These are phyloP conservation scores for Mortierella sp. DNA, from an alignment of 371 early-diverging fungal genomes.

Conservation along the genomic window DNA sequence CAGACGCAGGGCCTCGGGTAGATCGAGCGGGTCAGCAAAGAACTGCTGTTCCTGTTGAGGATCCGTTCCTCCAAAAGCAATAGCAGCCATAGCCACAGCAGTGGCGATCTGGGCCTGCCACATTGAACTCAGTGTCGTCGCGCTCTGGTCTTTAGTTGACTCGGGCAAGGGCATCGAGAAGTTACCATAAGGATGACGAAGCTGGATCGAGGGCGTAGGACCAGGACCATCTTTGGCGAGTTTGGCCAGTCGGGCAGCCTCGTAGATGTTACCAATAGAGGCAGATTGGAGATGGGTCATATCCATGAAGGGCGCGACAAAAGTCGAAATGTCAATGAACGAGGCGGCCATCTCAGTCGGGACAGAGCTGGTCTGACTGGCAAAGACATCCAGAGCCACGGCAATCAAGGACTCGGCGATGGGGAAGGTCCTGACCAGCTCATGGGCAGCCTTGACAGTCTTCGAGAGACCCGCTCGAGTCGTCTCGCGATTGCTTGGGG, in stretches of 20 bases:
- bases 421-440: slow-evolving; percentile 57
- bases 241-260: slow-evolving; percentile 55
- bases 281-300: slow-evolving; percentile 53
- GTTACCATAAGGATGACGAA: slow-evolving; percentile 56
- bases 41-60: slow-evolving; percentile 56
- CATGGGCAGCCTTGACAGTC: slow-evolving; percentile 58
- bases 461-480: slow-evolving; percentile 57
- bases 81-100: slow-evolving; percentile 56
- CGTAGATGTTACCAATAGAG: slow-evolving; percentile 54
- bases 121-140: slow-evolving; percentile 50
- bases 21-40: slow-evolving; percentile 53
- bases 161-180: slow-evolving; percentile 57
- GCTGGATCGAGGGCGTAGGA: slow-evolving; percentile 54
- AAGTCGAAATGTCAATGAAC: slow-evolving; percentile 56
- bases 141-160: slow-evolving; percentile 30
- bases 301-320: slow-evolving; percentile 55
- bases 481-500: slow-evolving; percentile 54
- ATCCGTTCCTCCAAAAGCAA: slow-evolving; percentile 55
- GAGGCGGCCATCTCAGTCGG: slow-evolving; percentile 58
- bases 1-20: slow-evolving; percentile 50
- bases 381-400: slow-evolving; percentile 55
- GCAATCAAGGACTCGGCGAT: slow-evolving; percentile 57
- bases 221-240: slow-evolving; percentile 57
- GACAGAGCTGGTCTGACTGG: slow-evolving; percentile 51
- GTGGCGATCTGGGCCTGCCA: slow-evolving; percentile 56